These are phyloP conservation scores for Globisporangium spiculum DNA, from an alignment of 352 stramenopile genomes.

Conservation along the genomic window DNA sequence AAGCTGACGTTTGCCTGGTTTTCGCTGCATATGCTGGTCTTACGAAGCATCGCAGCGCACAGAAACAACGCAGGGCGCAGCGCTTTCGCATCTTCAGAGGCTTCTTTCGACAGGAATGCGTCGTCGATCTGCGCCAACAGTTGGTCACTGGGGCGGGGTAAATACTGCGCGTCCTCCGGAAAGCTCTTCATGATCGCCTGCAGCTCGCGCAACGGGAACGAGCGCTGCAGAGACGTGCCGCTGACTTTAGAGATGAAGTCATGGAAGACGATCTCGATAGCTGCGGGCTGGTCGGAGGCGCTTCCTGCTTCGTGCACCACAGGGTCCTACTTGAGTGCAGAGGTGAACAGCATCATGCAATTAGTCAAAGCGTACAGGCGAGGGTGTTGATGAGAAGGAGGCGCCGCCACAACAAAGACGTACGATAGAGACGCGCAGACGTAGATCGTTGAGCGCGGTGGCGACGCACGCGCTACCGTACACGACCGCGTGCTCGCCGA, in stretches of 20 bases:
- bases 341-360: background rate
- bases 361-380: background rate
- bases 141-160: constrained; percentile 38
- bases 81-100: constrained; percentile 31
- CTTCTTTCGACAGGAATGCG: constrained; percentile 37
- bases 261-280: constrained; percentile 49
- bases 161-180: constrained; percentile 40
- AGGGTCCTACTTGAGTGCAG: constrained; percentile 22
- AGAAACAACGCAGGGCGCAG: constrained; percentile 61
- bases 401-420: constrained; percentile 18
- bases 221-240: constrained; percentile 28
- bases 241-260: constrained; percentile 42
- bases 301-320: constrained; percentile 13
- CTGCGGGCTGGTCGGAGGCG: constrained; percentile 5
- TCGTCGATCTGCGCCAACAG: constrained; percentile 54
- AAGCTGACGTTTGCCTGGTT: constrained; percentile 25
- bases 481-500: constrained; percentile 89
- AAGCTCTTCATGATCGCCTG: constrained; percentile 32
- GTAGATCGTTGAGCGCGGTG: constrained; percentile 76
- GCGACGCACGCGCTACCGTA: constrained; percentile 85
- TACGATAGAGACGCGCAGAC: constrained; percentile 78
- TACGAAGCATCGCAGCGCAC: constrained; percentile 50
- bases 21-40: constrained; percentile 28
- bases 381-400: background rate
- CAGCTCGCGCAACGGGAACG: constrained; percentile 32